These are phyloP conservation scores for Eucalyptus sideroxylon DNA, from an alignment of 345 rosid genomes.

Conservation along the genomic window DNA sequence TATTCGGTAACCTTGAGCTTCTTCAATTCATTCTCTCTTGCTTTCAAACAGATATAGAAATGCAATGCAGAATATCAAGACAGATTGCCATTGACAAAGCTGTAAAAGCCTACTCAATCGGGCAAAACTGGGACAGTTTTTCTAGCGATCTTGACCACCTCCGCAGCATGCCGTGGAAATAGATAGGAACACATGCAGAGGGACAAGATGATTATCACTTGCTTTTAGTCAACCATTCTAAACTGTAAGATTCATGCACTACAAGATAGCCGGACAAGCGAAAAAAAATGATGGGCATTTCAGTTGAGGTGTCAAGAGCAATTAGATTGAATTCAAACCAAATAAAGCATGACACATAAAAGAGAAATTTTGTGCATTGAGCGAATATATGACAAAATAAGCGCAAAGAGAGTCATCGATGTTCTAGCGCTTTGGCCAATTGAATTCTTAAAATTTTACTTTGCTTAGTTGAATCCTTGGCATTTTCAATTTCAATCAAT, in stretches of 20 bases:
- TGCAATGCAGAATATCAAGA: neutral
- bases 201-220: neutral
- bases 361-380: too few species aligned
- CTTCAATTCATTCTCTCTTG: neutral
- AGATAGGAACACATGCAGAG: neutral
- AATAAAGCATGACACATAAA: neutral
- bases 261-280: neutral
- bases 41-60: neutral
- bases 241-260: neutral
- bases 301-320: neutral
- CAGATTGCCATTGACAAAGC: neutral
- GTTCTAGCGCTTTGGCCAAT: neutral
- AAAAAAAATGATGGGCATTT: neutral
- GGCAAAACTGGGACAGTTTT: neutral
- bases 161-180: neutral
- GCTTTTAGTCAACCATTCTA: neutral
- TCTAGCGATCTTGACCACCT: neutral
- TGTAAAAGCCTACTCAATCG: neutral
- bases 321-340: neutral
- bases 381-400: neutral
- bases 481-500: neutral
- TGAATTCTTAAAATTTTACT: neutral
- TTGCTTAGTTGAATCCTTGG: neutral
- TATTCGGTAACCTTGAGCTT: neutral
- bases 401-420: neutral